These are phyloP conservation scores for Pichia sp. DNA, from an alignment of 1,139 yeast genomes.

Conservation along the genomic window DNA sequence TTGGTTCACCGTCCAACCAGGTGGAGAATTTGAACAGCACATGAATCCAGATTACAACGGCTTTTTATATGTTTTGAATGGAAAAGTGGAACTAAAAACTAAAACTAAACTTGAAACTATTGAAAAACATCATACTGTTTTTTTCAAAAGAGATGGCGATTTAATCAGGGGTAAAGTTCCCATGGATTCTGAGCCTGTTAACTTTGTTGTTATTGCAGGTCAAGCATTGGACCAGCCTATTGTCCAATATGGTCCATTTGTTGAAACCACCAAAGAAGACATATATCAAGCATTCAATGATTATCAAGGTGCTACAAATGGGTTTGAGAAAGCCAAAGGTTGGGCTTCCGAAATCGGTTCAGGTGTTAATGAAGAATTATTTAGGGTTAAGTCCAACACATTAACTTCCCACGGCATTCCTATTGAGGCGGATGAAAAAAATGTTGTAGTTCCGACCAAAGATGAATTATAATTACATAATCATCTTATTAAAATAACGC, in stretches of 20 bases:
- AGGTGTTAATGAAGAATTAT: conserved; percentile 39
- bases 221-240: conserved; percentile 67
- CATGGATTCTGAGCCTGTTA: conserved; percentile 33
- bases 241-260: conserved; percentile 89
- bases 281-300: conserved; percentile 65
- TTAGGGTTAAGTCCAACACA: conserved; percentile 20
- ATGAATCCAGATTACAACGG: conserved; percentile 62
- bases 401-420: conserved; percentile 8
- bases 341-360: conserved; percentile 65
- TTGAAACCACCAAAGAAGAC: conserved; percentile 56
- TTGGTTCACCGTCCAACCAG: conserved; percentile 60
- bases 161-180: conserved; percentile 45
- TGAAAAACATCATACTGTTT: conserved; percentile 47
- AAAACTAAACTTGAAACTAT: conserved; percentile 26
- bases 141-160: conserved; percentile 64
- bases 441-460: conserved; percentile 1
- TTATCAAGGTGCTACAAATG: conserved; percentile 61
- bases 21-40: conserved; percentile 58
- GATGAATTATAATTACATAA: conserved; percentile 6
- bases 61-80: conserved; percentile 64
- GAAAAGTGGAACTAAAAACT: conserved; percentile 45
- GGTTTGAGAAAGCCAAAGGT: conserved; percentile 62
- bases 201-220: conserved; percentile 73
- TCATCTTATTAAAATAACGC: too few relatives aligned
- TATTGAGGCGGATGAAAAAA: conserved; percentile 1